Evolutionary conservation across 768 basidiomycete genomes (phyloP).

Genomic region (Calocybe cyanea): DNA sequence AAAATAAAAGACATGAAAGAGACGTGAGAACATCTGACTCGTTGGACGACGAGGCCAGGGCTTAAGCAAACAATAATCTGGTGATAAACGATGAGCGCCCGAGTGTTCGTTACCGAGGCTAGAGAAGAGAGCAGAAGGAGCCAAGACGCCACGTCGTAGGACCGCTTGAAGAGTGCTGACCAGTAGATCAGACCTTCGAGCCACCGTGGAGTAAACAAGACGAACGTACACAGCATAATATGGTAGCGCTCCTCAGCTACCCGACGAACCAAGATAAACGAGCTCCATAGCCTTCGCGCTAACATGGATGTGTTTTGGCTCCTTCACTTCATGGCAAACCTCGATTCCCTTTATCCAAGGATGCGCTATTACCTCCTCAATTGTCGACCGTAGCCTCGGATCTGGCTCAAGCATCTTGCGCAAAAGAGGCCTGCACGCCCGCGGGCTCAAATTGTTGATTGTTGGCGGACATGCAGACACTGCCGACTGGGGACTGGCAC

Average conservation of each 20-base stretch:
- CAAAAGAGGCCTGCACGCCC: constrained; percentile 77
- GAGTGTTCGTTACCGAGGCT: not conserved
- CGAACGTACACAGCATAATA: not conserved
- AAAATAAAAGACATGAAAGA: not conserved
- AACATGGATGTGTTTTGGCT: constrained; percentile 71
- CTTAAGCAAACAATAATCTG: constrained; percentile 7
- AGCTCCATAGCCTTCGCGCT: constrained; percentile 57
- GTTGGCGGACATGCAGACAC: constrained; percentile 57
- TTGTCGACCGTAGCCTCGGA: constrained; percentile 66
- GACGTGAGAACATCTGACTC: not conserved
- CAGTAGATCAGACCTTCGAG: too few relatives aligned
- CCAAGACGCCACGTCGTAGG: not conserved
- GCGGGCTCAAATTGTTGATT: constrained; percentile 84
- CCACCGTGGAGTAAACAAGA: too few relatives aligned
- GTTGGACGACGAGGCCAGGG: constrained; percentile 1
- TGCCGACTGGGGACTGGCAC: constrained; percentile 40
- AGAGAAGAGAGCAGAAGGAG: not conserved
- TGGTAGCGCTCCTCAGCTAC: constrained; percentile 4
- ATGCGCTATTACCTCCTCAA: constrained; percentile 79
- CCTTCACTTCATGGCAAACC: constrained; percentile 66
- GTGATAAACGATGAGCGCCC: not conserved
- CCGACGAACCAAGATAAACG: constrained; percentile 33
- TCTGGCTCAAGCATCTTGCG: constrained; percentile 96
- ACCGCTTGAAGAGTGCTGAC: not conserved
- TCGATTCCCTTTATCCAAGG: constrained; percentile 80